Base-by-base conservation (phyloP, 2,329 filamentous ascomycete genomes). In the Escovopsis sp. region DNA sequence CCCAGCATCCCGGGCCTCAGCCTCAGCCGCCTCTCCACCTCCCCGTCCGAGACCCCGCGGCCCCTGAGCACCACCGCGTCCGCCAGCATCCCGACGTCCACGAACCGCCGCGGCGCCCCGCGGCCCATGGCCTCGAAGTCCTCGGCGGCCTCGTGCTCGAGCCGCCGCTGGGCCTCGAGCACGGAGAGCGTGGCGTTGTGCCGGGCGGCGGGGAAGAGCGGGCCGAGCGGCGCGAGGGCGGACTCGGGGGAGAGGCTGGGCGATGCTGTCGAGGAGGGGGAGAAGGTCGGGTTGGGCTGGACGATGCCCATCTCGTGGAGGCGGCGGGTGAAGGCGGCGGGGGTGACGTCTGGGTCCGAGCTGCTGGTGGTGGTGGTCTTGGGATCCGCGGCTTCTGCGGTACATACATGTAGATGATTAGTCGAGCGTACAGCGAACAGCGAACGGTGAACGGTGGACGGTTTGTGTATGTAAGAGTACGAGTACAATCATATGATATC, bases 261-360 rank as follows among this genome's bases (percentile, higher is more conserved):
- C 20, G 49, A 47, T 7, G 62, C 69, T 2, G 59, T 70, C 7
- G 71, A 74, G 2, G 70, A 72, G 20, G 67, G 60, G 6, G 71
- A 74, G 37, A 63, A 67, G 5, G 68, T 72, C 27, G 72, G 71
- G 47, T 68, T 71, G 5, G 72, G 71, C 37, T 70, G 63, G 8
- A 64, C 71, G 27, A 74, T 59, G 51, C 72, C 72, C 65, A 76
- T 73, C 46, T 70, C 57, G 24, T 63, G 63, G 5, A 76, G 63
- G 13, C 72, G 70, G 39, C 58, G 57, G 8, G 71, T 66, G 54
- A 72, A 75, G 46, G 58, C 65, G n/a, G 60, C 53, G 36, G 61
- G 57, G 14, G 58, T 47, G 31, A 55, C 51, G 49, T 70, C 62
- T n/a, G 67, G 27, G 27, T 11, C 11, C 8, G 27, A 11, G 14